phyloP scores from a whole-genome alignment of 2,329 filamentous ascomycete species.

The Penicillium paneum region DNA sequence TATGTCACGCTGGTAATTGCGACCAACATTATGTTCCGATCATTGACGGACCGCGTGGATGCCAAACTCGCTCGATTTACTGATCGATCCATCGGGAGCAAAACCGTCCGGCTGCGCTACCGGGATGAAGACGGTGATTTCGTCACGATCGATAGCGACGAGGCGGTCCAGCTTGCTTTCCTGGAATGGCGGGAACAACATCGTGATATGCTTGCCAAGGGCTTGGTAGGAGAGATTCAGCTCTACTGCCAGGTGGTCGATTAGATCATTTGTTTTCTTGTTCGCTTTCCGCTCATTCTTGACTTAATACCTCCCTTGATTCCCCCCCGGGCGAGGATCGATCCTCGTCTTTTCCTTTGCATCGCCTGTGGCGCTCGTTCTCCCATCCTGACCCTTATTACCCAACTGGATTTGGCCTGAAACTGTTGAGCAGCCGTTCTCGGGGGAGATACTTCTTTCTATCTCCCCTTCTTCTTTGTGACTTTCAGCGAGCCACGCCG shows the following conservation, averaged over 20 bases:
- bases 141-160: constrained; percentile 90
- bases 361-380: constrained; percentile 27
- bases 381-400: constrained; percentile 15
- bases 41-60: constrained; percentile 90
- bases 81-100: constrained; percentile 75
- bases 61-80: constrained; percentile 88
- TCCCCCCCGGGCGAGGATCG: constrained; percentile 1
- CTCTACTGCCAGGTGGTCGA: constrained; percentile 68
- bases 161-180: constrained; percentile 94
- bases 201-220: constrained; percentile 57
- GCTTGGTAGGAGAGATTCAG: constrained; percentile 83
- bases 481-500: constrained; percentile 1
- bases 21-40: constrained; percentile 92
- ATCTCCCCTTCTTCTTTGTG: constrained; percentile 8
- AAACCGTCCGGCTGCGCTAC: constrained; percentile 83
- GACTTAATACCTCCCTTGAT: constrained; percentile 10
- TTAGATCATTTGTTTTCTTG: constrained; percentile 17
- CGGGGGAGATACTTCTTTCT: constrained; percentile 15
- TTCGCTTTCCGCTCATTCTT: constrained; percentile 9
- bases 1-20: constrained; percentile 95
- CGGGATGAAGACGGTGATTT: constrained; percentile 89
- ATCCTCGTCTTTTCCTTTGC: constrained; percentile 13
- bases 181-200: constrained; percentile 85
- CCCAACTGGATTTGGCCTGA: constrained; percentile 34
- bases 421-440: constrained; percentile 23